Percentiles rank a stretch among this genome's conserved stretches.
phyloP scores from a whole-genome alignment of 2,329 filamentous ascomycete species.

The Talaromyces sp. region DNA sequence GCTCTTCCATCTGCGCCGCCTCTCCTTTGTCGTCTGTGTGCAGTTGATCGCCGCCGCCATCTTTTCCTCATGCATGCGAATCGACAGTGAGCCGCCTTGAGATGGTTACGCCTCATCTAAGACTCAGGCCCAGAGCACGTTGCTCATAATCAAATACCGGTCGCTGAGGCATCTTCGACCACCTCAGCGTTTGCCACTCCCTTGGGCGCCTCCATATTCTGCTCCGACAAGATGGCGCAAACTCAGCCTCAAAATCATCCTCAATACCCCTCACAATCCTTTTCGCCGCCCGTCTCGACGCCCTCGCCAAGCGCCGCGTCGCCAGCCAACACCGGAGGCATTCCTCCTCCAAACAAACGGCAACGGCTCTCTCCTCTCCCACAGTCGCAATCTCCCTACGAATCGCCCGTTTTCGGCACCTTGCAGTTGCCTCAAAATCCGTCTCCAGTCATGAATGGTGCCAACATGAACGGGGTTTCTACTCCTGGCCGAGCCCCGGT shows the following conservation, averaged over 20 bases:
- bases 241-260: slow-evolving; percentile 46
- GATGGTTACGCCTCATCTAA: slow-evolving; percentile 32
- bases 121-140: slow-evolving; percentile 32
- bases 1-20: neutral
- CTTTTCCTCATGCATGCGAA: neutral
- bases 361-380: slow-evolving; percentile 65
- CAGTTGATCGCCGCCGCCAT: neutral
- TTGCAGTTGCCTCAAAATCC: slow-evolving; percentile 40
- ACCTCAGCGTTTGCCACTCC: neutral
- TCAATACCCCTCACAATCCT: slow-evolving; percentile 38
- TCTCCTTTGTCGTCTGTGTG: neutral
- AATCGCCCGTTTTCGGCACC: slow-evolving; percentile 53
- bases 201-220: neutral
- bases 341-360: slow-evolving; percentile 69
- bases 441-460: slow-evolving; percentile 28
- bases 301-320: slow-evolving; percentile 57
- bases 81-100: slow-evolving; percentile 20
- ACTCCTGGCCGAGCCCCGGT: slow-evolving; percentile 28
- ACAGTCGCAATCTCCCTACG: slow-evolving; percentile 56
- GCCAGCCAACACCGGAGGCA: slow-evolving; percentile 39
- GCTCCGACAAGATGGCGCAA: slow-evolving; percentile 52
- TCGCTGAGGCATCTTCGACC: slow-evolving; percentile 5
- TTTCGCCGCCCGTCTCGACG: slow-evolving; percentile 58
- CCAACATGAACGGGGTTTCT: slow-evolving; percentile 51
- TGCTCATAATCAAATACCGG: slow-evolving; percentile 26